Percentiles rank a stretch among this genome's conserved stretches.
These are phyloP conservation scores for Starmerella kuoi DNA, from an alignment of 805 yeast species.

Conservation along the genomic window DNA sequence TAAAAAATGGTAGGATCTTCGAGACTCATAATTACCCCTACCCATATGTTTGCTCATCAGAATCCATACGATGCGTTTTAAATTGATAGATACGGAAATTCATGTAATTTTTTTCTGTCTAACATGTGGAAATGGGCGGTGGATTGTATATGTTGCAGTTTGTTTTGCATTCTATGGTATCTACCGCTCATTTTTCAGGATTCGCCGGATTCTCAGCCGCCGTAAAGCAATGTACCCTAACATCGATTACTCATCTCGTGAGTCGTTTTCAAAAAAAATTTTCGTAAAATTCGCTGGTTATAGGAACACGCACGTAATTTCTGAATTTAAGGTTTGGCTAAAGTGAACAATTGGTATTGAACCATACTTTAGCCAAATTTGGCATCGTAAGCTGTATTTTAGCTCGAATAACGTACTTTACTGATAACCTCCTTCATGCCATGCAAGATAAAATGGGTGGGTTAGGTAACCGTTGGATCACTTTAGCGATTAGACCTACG, in stretches of 20 bases:
- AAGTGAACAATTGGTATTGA: constrained; percentile 3
- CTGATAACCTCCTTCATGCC: not conserved
- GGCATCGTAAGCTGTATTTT: not conserved
- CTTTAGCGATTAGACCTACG: not conserved
- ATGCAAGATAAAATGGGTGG: not conserved
- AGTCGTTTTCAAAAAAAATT: not conserved
- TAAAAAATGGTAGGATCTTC: too few relatives aligned
- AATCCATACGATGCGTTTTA: too few relatives aligned
- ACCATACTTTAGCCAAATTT: constrained; percentile 2
- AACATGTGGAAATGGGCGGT: too few relatives aligned
- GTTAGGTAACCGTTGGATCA: not conserved
- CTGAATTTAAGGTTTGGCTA: not conserved
- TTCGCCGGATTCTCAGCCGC: not conserved
- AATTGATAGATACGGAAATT: too few relatives aligned
- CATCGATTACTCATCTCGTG: not conserved
- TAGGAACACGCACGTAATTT: not conserved
- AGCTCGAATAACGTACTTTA: not conserved
- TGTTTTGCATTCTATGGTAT: too few relatives aligned
- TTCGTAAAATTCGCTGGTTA: not conserved
- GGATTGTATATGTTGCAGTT: too few relatives aligned
- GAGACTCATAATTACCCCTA: too few relatives aligned
- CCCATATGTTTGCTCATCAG: too few relatives aligned
- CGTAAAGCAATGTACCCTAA: not conserved
- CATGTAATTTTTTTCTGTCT: too few relatives aligned
- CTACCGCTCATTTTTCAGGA: too few relatives aligned